Evolutionary conservation across 306 rosid genomes (phyloP), one percentile per base, ranked within the genome.

Genomic region (Cucurbita ficifolia): DNA sequence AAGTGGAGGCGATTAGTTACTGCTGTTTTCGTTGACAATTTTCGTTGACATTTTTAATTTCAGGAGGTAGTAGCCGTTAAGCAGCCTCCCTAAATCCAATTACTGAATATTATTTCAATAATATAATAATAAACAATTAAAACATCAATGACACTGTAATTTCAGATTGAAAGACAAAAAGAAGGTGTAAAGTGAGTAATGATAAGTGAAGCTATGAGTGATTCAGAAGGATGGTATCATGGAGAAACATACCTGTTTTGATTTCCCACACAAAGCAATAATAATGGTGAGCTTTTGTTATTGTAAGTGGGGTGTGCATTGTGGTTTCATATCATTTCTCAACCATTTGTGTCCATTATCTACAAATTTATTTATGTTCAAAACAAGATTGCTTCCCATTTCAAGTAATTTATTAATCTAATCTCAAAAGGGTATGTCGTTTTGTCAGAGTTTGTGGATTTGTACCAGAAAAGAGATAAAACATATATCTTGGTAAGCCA

Each of bases 251-350:
- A 68, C 73, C 73, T 68, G 36, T 11, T 43, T 45, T 6, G 9
- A 10, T 67, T 67, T 21, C 18, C 38, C 13, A 21, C 54, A 43
- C 29, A 70, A 70, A 70, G 33, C 38, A 46, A 13, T 6, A 46
- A 13, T 3, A 50, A 29, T 69, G 73, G 73, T 48, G 45, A 50
- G 46, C 74, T 50, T 70, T 29, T 70, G 7, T 16, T 70, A 50
- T 70, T 49, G 74, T 17, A 46, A 50, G 74, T 70, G 74, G 59
- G 22, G 29, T 70, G 46, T 49, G 74, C 59, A 70, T 49, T 70
- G 58, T 50, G 10, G 17, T 29, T 70, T 29, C 10, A 49, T 70
- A 70, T 70, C 59, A 49, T 50, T 70, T 49, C 0, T 29, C 74
- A 45, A 70, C 14, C 50, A 29, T 16, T 65, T n/a, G 43, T 67